These are phyloP conservation scores for Tetrapyrgos nigripes DNA, from an alignment of 1,284 basidiomycete genomes.

Conservation along the genomic window DNA sequence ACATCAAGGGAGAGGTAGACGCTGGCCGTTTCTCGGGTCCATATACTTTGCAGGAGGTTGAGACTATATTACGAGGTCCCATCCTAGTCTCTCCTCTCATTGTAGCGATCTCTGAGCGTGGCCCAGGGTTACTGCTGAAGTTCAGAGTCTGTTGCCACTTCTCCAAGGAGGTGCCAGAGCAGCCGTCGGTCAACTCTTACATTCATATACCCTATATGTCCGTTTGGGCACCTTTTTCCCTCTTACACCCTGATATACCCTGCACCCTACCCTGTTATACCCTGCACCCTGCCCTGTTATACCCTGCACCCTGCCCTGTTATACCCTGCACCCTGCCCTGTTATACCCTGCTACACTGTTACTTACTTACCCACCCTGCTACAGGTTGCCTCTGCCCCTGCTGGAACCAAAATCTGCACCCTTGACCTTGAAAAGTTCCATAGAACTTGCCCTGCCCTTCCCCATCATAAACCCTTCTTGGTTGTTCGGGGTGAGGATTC, in stretches of 20 bases:
- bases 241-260: no score
- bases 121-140: constrained; percentile 25
- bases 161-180: constrained; percentile 18
- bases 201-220: constrained; percentile 37
- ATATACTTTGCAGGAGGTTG: constrained; percentile 8
- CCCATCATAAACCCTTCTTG: constrained; percentile 28
- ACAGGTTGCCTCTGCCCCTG: constrained; percentile 28
- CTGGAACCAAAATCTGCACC: constrained; percentile 30
- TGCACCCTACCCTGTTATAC: not conserved
- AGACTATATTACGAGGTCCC: constrained; percentile 24
- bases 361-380: not conserved
- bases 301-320: constrained; percentile 19
- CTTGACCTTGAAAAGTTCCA: constrained; percentile 33
- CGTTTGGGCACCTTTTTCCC: constrained; percentile 27
- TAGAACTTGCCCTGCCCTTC: constrained; percentile 25
- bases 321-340: constrained; percentile 4
- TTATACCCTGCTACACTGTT: constrained; percentile 5
- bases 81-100: constrained; percentile 32
- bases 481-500: constrained; percentile 23
- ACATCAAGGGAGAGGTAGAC: constrained; percentile 1
- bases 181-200: constrained; percentile 35
- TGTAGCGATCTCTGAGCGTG: constrained; percentile 21
- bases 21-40: constrained; percentile 1
- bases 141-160: constrained; percentile 28
- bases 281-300: constrained; percentile 10